Percentiles rank a stretch among this genome's conserved stretches.
phyloP scores from a whole-genome alignment of 345 rosid genomes.

The Lepidium aucheri region DNA sequence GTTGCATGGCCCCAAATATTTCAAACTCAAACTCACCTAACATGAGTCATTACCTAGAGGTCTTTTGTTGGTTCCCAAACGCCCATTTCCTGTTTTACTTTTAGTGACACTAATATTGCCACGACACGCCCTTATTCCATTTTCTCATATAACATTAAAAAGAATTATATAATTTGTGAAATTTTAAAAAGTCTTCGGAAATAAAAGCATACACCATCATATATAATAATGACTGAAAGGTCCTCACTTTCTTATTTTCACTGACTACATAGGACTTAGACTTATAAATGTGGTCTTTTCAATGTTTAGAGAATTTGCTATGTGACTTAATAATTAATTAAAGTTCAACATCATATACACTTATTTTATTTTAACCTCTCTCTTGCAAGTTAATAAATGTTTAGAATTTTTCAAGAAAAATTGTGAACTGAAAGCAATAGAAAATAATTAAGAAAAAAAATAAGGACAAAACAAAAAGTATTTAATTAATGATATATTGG shows the following conservation, averaged over 20 bases:
- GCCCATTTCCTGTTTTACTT: neutral
- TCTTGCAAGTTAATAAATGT: no score
- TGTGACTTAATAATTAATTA: neutral
- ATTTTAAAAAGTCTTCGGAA: neutral
- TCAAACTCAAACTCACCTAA: slow-evolving; percentile 8
- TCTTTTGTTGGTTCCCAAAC: slow-evolving; percentile 7
- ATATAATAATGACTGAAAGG: neutral
- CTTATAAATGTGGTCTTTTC: no score
- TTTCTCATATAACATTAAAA: no score
- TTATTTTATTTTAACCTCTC: neutral
- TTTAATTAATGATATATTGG: no score
- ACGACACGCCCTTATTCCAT: neutral
- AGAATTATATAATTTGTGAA: neutral
- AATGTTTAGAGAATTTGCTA: neutral
- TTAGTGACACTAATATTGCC: neutral
- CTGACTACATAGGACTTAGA: neutral
- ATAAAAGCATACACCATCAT: neutral
- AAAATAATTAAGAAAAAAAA: no score
- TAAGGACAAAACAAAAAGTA: no score
- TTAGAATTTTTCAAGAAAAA: no score
- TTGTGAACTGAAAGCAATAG: no score
- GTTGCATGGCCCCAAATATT: slow-evolving; percentile 13
- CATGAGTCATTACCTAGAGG: neutral
- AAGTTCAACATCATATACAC: neutral
- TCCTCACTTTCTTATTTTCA: neutral